Conservation (phyloP, 2,329 filamentous ascomycete species). For the Aureobasidium sp. region DNA sequence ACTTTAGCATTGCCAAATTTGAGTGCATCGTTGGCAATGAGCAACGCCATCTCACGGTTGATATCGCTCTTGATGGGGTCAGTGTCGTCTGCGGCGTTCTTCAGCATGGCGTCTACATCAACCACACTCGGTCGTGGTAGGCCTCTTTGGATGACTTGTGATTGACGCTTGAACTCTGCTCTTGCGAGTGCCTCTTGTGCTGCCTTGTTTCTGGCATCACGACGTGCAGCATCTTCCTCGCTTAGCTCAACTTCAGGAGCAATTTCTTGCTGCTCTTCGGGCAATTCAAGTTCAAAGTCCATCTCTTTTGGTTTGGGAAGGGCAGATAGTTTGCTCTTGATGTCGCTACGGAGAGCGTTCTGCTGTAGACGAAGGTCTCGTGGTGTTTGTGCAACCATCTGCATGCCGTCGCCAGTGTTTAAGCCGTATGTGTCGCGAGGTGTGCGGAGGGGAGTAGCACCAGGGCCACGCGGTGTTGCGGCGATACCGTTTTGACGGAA, state of each 20-base stretch:
- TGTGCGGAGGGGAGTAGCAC: constrained; percentile 78
- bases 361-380: constrained; percentile 66
- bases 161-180: constrained; percentile 70
- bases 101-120: constrained; percentile 60
- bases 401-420: constrained; percentile 63
- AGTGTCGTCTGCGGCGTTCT: constrained; percentile 49
- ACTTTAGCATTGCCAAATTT: constrained; percentile 64
- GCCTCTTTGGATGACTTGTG: constrained; percentile 80
- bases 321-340: constrained; percentile 67
- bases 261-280: constrained; percentile 66
- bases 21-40: constrained; percentile 75
- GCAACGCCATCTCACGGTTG: constrained; percentile 64
- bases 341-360: constrained; percentile 56
- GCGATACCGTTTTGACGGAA: constrained; percentile 54
- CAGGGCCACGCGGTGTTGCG: constrained; percentile 55
- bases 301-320: constrained; percentile 88
- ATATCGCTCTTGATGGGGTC: constrained; percentile 63
- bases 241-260: constrained; percentile 41
- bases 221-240: constrained; percentile 64
- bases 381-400: constrained; percentile 65
- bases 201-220: constrained; percentile 60
- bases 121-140: constrained; percentile 70
- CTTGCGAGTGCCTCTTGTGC: constrained; percentile 55
- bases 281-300: constrained; percentile 89
- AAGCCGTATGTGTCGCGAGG: constrained; percentile 81